These are phyloP conservation scores for Zea luxurians DNA, from an alignment of 176 grass and related monocot species.

Conservation along the genomic window DNA sequence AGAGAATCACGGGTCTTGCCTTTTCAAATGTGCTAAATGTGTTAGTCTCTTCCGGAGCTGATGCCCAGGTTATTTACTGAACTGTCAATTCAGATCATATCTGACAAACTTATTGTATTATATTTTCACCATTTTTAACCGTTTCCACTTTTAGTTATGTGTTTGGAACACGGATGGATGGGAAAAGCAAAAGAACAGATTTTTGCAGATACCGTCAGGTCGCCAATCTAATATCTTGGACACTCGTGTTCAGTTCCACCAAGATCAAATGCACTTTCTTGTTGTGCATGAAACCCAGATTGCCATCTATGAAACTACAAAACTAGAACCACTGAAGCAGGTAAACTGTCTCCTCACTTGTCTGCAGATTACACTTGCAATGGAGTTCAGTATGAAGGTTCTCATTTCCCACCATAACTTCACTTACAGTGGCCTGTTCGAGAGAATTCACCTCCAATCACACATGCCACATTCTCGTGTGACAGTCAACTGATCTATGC, in stretches of 20 bases:
- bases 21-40: constrained; percentile 94
- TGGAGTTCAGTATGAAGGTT: constrained; percentile 8
- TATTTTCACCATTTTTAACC: constrained; percentile 20
- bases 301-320: constrained; percentile 89
- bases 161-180: constrained; percentile 94
- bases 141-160: constrained; percentile 65
- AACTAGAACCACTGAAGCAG: constrained; percentile 82
- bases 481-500: constrained; percentile 98
- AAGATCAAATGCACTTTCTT: constrained; percentile 94
- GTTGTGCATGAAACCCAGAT: constrained; percentile 97
- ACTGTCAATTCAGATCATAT: constrained; percentile 25
- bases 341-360: constrained; percentile 31
- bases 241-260: constrained; percentile 94
- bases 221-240: constrained; percentile 74
- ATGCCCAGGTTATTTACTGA: constrained; percentile 80
- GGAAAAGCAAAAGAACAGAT: constrained; percentile 85
- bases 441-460: constrained; percentile 86
- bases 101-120: constrained; percentile 1
- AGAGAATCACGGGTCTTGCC: constrained; percentile 97
- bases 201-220: constrained; percentile 72
- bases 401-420: constrained; percentile 36
- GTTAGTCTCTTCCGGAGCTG: constrained; percentile 90
- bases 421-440: constrained; percentile 72
- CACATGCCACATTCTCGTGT: constrained; percentile 95
- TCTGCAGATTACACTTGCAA: background rate